Conservation (phyloP, 2,329 filamentous ascomycete species). For the Penicillium concentricum region DNA sequence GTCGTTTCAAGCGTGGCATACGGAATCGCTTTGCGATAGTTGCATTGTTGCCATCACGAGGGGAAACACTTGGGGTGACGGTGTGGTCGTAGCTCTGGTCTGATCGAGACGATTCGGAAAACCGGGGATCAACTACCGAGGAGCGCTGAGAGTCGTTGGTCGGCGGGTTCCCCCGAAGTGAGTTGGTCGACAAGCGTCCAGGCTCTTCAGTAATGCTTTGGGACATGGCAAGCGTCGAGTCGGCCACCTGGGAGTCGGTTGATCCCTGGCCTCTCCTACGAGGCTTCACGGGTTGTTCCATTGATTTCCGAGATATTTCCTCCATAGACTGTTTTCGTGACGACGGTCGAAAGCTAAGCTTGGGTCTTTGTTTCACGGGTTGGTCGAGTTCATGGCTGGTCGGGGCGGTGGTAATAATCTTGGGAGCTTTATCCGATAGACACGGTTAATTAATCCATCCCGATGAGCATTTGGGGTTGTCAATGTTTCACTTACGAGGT, state of each 20-base stretch:
- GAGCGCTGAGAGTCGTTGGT: conserved; percentile 61
- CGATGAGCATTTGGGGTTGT: neutral
- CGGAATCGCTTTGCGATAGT: conserved; percentile 74
- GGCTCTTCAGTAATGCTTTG: conserved; percentile 64
- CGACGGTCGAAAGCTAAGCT: conserved; percentile 41
- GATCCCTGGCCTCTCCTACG: conserved; percentile 27
- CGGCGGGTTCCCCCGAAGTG: conserved; percentile 54
- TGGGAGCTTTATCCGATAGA: conserved; percentile 47
- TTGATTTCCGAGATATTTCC: conserved; percentile 23
- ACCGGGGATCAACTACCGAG: conserved; percentile 62
- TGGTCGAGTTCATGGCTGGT: conserved; percentile 62
- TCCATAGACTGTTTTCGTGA: conserved; percentile 36
- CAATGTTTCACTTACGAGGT: conserved; percentile 34
- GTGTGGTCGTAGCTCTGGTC: conserved; percentile 76
- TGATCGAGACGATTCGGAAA: conserved; percentile 86
- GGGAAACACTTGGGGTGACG: conserved; percentile 57
- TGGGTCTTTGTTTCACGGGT: conserved; percentile 41
- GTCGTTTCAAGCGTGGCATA: conserved; percentile 72
- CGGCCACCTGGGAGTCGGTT: conserved; percentile 29
- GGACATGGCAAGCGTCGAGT: conserved; percentile 35
- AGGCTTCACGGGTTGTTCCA: conserved; percentile 19
- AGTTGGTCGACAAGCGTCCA: conserved; percentile 49
- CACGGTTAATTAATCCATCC: neutral
- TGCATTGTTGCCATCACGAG: conserved; percentile 57
- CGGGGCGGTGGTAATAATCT: conserved; percentile 89